Conservation (phyloP, 371 early-diverging fungal species). For the Ordospora pajunii region DNA sequence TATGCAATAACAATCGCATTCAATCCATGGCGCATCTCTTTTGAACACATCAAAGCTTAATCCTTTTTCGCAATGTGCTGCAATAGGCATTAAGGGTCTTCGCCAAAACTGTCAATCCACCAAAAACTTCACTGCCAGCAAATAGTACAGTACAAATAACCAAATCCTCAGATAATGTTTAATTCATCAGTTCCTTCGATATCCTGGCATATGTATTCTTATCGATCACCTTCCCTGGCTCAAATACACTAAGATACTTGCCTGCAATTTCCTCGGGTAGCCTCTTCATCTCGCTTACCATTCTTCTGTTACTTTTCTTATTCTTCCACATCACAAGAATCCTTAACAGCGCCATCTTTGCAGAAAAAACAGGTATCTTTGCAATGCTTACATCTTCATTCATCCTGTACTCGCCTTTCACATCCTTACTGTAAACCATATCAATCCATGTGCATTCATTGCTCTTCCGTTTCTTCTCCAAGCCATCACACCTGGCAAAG, state of each 20-base stretch:
- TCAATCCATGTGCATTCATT: not conserved
- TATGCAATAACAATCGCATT: constrained; percentile 26
- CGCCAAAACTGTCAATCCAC: not conserved
- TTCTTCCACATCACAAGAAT: not conserved
- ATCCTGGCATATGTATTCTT: not conserved
- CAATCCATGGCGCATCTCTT: constrained; percentile 13
- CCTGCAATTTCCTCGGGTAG: not conserved
- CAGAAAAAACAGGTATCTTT: not conserved
- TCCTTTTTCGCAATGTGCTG: constrained; percentile 50
- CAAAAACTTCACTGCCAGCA: no score
- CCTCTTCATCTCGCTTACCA: not conserved
- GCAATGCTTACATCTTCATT: not conserved
- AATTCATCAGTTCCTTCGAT: not conserved
- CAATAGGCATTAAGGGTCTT: constrained; percentile 48
- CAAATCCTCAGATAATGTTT: not conserved
- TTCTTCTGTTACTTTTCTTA: not conserved
- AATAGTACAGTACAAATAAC: not conserved
- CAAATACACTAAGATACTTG: not conserved
- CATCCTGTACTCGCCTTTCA: no score
- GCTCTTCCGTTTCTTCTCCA: not conserved
- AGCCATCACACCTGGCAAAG: not conserved
- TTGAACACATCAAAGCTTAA: constrained; percentile 57
- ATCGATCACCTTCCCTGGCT: not conserved
- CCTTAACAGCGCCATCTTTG: not conserved
- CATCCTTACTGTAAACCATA: not conserved